phyloP scores from a whole-genome alignment of 306 rosid species.

The Carpinus fangiana region DNA sequence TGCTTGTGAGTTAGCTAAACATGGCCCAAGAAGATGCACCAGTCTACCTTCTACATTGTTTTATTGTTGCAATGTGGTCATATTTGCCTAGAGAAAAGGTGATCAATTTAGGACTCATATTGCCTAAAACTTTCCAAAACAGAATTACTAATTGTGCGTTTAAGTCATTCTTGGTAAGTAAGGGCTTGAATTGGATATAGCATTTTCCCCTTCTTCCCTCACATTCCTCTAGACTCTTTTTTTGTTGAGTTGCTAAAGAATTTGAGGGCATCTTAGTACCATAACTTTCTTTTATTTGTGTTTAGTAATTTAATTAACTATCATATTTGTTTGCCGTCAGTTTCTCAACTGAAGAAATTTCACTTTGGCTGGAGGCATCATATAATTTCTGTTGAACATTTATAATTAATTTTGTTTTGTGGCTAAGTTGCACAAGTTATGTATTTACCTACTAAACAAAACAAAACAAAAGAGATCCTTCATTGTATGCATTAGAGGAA shows the following conservation, averaged over 20 bases:
- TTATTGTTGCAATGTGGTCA: neutral
- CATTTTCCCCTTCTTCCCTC: neutral
- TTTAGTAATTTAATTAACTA: neutral
- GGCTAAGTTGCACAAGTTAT: neutral
- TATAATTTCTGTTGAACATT: neutral
- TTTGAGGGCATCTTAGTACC: neutral
- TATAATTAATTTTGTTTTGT: neutral
- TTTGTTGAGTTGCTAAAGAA: neutral
- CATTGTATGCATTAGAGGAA: neutral
- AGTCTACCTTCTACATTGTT: neutral
- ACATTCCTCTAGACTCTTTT: neutral
- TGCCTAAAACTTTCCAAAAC: neutral
- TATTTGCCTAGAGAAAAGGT: neutral
- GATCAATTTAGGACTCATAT: neutral
- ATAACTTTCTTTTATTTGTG: neutral
- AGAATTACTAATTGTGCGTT: neutral
- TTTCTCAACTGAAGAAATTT: neutral
- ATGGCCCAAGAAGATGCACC: neutral
- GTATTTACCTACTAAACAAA: neutral
- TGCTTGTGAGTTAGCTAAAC: neutral
- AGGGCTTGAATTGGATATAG: conserved; percentile 1
- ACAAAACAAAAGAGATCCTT: neutral
- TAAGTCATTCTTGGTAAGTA: neutral
- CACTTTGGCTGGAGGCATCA: neutral
- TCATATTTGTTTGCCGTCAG: neutral